A percentile compares a stretch with the other conserved stretches of the same genome.
phyloP scores from a whole-genome alignment of 2,329 filamentous ascomycete genomes.

The Aspergillus fijiensis region DNA sequence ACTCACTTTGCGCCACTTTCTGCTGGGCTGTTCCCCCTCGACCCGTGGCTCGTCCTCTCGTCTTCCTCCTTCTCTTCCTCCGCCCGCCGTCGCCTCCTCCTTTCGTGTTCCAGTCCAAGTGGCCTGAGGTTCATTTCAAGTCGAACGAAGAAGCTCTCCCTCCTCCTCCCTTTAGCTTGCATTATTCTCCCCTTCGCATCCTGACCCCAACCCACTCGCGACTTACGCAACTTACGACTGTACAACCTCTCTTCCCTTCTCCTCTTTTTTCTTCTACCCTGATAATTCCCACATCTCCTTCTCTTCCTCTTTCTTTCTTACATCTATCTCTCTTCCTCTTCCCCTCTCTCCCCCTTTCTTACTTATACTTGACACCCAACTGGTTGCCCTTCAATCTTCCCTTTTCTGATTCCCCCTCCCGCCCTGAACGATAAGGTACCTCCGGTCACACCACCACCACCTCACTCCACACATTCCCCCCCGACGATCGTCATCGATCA shows the following conservation, averaged over 20 bases:
- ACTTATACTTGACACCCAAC: constrained; percentile 2
- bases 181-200: constrained; percentile 4
- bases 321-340: constrained; percentile 4
- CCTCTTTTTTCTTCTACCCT: constrained; percentile 12
- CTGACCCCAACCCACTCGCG: no score
- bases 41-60: constrained; percentile 27
- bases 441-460: constrained; percentile 13
- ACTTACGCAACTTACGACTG: constrained; percentile 12
- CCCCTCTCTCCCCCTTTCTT: not conserved
- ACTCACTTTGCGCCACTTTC: constrained; percentile 24
- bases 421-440: constrained; percentile 15
- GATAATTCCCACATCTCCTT: constrained; percentile 15
- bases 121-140: constrained; percentile 21
- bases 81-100: constrained; percentile 9
- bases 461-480: constrained; percentile 1
- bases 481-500: constrained; percentile 12
- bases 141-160: constrained; percentile 11
- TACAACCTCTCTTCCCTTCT: constrained; percentile 18
- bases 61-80: constrained; percentile 16
- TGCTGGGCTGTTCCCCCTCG: constrained; percentile 17
- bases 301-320: constrained; percentile 17
- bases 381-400: constrained; percentile 9
- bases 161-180: constrained; percentile 17
- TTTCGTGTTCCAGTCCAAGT: constrained; percentile 7
- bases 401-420: constrained; percentile 8